Evolutionary conservation across 225 moss, liverwort and hornwort species (phyloP).

Genomic region (Physcomitrellopsis africana): DNA sequence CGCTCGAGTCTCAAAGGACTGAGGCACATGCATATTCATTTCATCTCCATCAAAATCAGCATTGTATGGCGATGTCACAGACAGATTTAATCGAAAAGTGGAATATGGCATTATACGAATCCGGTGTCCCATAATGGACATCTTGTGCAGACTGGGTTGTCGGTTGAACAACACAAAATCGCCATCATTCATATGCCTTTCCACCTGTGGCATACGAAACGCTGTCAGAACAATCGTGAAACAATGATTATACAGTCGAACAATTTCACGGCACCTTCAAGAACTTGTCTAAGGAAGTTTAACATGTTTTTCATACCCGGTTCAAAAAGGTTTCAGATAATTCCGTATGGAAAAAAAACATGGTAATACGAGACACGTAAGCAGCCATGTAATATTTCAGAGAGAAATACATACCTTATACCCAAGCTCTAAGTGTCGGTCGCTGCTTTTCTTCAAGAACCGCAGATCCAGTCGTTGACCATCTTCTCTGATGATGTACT

Average conservation of each 20-base stretch:
- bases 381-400: background rate
- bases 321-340: background rate
- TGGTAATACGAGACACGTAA: background rate
- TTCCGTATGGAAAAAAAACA: background rate
- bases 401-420: slow-evolving; percentile 66
- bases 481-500: slow-evolving; percentile 98
- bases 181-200: slow-evolving; percentile 97
- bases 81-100: slow-evolving; percentile 94
- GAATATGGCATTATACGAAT: slow-evolving; percentile 99
- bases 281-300: background rate
- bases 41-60: slow-evolving; percentile 99
- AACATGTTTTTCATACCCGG: background rate
- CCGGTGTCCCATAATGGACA: slow-evolving; percentile 99
- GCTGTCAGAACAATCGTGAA: slow-evolving; percentile 11
- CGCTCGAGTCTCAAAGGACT: slow-evolving; percentile 99
- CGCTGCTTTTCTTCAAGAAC: slow-evolving; percentile 97
- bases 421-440: slow-evolving; percentile 96
- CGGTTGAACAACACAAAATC: slow-evolving; percentile 99
- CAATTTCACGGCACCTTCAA: background rate
- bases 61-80: slow-evolving; percentile 98
- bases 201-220: slow-evolving; percentile 63
- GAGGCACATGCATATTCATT: slow-evolving; percentile 99
- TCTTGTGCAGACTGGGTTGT: slow-evolving; percentile 98
- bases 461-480: slow-evolving; percentile 97
- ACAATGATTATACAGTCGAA: background rate